phyloP scores from a whole-genome alignment of 169 alveolate species.

The Plasmodium falciparum region DNA sequence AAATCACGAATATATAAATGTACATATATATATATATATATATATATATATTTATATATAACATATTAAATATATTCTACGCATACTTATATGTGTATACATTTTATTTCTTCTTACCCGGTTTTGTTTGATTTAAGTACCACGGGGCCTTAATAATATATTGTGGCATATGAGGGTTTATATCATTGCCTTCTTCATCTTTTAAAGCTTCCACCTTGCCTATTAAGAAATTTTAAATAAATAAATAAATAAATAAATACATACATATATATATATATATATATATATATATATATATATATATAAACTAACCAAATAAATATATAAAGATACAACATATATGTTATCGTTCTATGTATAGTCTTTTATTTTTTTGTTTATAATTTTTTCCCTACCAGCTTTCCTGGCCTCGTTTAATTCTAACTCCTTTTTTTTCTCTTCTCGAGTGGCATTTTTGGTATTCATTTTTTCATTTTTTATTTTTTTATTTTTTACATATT shows the following conservation, averaged over 20 bases:
- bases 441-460: conserved; percentile 77
- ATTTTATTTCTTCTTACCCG: conserved; percentile 68
- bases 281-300: not conserved
- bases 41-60: not conserved
- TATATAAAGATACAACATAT: not conserved
- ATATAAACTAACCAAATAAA: not conserved
- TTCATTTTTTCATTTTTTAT: conserved; percentile 55
- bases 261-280: too few species aligned
- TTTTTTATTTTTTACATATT: not conserved
- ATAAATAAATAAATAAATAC: not conserved
- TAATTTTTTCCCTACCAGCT: conserved; percentile 58
- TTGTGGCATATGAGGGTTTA: conserved; percentile 91
- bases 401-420: conserved; percentile 82
- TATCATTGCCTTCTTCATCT: conserved; percentile 83
- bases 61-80: not conserved
- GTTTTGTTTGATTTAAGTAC: conserved; percentile 85
- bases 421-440: conserved; percentile 78
- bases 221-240: not conserved
- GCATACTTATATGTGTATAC: not conserved
- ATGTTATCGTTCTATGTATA: not conserved
- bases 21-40: not conserved
- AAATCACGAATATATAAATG: not conserved
- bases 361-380: not conserved
- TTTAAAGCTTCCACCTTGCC: conserved; percentile 78
- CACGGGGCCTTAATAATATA: conserved; percentile 92